Evolutionary conservation across 2,329 filamentous ascomycete species (phyloP), one percentile per base, ranked within the genome.

Genomic region (Furcasterigmium sp.): DNA sequence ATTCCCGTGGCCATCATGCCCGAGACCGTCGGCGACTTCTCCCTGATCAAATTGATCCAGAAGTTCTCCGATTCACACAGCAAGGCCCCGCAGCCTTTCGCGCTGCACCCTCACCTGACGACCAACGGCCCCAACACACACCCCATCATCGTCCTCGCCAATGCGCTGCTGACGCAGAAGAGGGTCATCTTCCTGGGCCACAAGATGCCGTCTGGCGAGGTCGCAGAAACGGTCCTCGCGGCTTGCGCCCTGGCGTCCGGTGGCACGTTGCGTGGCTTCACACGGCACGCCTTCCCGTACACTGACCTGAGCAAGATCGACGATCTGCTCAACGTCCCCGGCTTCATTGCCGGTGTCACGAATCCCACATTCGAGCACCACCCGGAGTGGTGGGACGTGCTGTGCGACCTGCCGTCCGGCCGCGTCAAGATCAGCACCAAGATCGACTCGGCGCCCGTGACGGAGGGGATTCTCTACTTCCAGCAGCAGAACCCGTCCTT

Each of bases 251-350:
- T 98, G 37, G 91, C 87, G 13, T 96, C 91, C 11, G 93, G 93
- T 17, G 91, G 93, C 6, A 73, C 95, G n/a, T 71, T 98, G 28
- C 79, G 91, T 45, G 93, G 93, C 21, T 98, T 98, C 64, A 95
- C 91, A 8, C 80, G 93, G 15, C 89, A 97, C 65, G 93, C 93
- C 1, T 98, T 98, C 59, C 93, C 93, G 3, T 98, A 98, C 59
- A 98, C 93, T 1, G 93, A 98, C 67, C 75, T 98, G 35, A 96
- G 90, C 51, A 98, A 98, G 67, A 91, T 98, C 46, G 93, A 98
- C 53, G 93, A 97, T 60, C 76, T 98, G 10, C 76, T 98, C 38
- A 91, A 94, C 56, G 93, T 98, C 0, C 91, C 93, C 7, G 93
- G 93, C 3, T 98, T 98, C 64, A 95, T 98, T 55, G 93, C 93